Base-by-base conservation (phyloP, 2,329 filamentous ascomycete genomes). In the Fusarium duplospermum region DNA sequence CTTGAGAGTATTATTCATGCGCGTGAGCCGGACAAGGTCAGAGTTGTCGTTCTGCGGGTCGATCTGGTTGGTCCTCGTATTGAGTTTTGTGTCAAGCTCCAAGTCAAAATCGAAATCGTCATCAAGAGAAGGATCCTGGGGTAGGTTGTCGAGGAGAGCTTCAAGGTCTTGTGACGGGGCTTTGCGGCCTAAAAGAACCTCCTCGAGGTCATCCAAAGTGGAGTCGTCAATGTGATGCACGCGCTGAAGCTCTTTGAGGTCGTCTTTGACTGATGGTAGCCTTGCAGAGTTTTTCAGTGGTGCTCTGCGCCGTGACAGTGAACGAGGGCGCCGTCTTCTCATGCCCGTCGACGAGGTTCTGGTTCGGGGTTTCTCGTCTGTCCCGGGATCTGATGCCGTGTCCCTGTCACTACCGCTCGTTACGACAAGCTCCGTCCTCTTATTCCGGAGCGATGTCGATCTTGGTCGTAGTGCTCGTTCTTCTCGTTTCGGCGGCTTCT, bases 171-270 rank as follows among this genome's bases (percentile, higher is more conserved):
- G 74, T 9, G 76, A 76, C 13, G 76, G 72, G 6, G 79, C 71
- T 66, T 82, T 83, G 60, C 81, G 81, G n/a, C 82, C 82, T 33
- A 80, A 78, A 29, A 90, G 76, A 42, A 90, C 81, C 31, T 87
- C 86, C 66, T 88, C 88, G 33, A 90, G 82, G 69, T 90, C 87
- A 57, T 91, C 89, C n/a, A 90, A 79, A 0, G 89, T 90, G 1
- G 88, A 89, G 74, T 91, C 89, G 20, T 91, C 89, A 29, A 90
- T 86, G 62, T 89, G 84, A 74, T 90, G 86, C 52, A 81, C 82
- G 18, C 84, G 84, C 70, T 89, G 84, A 54, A 91, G 87, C 60
- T 88, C 85, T 31, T 85, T 81, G 31, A 91, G 80, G 72, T 91
- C 89, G 66, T 90, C 88, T 64, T 84, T 87, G 62, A 89, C 89